These are phyloP conservation scores for Blechomonas ayalai DNA, from an alignment of 208 protist genomes.

Conservation along the genomic window DNA sequence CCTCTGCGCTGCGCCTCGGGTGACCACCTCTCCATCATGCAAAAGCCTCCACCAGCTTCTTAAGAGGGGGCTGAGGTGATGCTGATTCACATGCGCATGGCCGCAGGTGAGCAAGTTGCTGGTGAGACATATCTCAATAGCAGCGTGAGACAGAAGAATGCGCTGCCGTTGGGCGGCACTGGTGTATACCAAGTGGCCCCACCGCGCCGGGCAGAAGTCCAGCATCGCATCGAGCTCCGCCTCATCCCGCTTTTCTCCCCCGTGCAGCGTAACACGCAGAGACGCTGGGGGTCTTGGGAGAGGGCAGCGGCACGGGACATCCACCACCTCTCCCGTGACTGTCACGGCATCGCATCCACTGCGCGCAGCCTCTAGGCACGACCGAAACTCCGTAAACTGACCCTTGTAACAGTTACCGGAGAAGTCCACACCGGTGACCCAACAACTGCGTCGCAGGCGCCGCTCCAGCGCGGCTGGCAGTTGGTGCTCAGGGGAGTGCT, in stretches of 20 bases:
- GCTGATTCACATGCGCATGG: constrained; percentile 33
- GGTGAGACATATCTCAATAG: constrained; percentile 82
- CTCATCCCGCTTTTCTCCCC: constrained; percentile 67
- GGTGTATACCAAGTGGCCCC: constrained; percentile 81
- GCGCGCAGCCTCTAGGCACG: constrained; percentile 25
- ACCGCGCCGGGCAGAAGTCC: constrained; percentile 45
- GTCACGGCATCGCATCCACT: not conserved
- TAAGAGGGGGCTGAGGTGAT: constrained; percentile 42
- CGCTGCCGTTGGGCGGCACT: constrained; percentile 14
- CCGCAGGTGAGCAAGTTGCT: constrained; percentile 75
- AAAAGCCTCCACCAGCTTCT: constrained; percentile 13
- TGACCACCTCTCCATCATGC: constrained; percentile 1
- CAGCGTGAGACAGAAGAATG: constrained; percentile 32
- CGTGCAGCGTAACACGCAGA: constrained; percentile 67
- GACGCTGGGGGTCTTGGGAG: not conserved
- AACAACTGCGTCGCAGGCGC: constrained; percentile 43
- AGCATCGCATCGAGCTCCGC: constrained; percentile 64
- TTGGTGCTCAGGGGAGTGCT: not conserved
- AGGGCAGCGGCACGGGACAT: not conserved
- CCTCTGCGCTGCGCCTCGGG: not conserved
- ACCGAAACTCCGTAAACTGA: constrained; percentile 36
- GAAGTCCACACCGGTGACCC: constrained; percentile 81
- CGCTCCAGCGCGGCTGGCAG: not conserved
- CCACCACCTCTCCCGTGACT: not conserved
- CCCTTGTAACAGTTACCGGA: constrained; percentile 83